Percentiles rank a stretch among this genome's conserved stretches.
These are phyloP conservation scores for Umbelopsis ramanniana DNA, from an alignment of 192 early-diverging fungal genomes.

Conservation along the genomic window DNA sequence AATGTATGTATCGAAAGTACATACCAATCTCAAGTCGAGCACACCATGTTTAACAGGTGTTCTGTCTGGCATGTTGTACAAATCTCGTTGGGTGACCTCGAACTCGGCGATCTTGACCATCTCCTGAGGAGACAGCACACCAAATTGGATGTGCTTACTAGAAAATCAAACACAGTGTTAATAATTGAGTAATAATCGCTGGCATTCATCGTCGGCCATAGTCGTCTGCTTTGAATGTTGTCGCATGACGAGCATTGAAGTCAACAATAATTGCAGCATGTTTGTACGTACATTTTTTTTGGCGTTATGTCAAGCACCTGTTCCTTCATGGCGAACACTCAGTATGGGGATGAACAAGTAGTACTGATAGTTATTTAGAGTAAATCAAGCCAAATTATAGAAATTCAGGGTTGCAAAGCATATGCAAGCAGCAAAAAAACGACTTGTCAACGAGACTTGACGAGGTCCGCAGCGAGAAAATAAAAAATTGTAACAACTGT, in stretches of 20 bases:
- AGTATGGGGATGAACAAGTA: background rate
- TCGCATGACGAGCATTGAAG: no score
- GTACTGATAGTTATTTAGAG: background rate
- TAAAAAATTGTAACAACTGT: background rate
- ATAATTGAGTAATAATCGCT: no score
- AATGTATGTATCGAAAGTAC: conserved; percentile 4
- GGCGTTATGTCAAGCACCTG: conserved; percentile 70
- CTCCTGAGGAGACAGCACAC: conserved; percentile 87
- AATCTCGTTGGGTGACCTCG: conserved; percentile 88
- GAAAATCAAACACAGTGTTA: background rate
- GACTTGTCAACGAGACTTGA: background rate
- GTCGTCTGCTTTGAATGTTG: no score
- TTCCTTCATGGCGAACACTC: conserved; percentile 69
- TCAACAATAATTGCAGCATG: background rate
- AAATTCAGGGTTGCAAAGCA: background rate
- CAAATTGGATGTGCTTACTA: conserved; percentile 94
- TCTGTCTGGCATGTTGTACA: conserved; percentile 74
- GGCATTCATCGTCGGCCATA: no score
- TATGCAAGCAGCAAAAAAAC: conserved; percentile 6
- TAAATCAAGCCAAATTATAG: background rate
- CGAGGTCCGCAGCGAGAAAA: background rate
- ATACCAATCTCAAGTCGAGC: conserved; percentile 86
- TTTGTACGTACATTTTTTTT: conserved; percentile 72
- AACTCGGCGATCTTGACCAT: conserved; percentile 89
- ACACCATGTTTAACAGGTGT: conserved; percentile 85